Base-by-base conservation (phyloP, 306 rosid genomes). In the Medicago arabica region DNA sequence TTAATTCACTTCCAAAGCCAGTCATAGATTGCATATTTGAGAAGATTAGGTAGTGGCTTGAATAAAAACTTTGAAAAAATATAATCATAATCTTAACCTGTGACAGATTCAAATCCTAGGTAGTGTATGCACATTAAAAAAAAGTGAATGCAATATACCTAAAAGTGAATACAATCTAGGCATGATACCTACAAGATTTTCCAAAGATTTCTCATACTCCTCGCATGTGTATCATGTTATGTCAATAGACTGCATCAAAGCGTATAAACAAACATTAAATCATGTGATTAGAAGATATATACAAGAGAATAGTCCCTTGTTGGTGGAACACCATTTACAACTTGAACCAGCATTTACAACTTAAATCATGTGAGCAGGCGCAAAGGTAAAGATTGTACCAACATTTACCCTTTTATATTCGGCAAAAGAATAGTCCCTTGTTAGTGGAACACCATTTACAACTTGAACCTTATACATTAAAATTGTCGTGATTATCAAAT, bases 351-450 rank as follows among this genome's bases (percentile, higher is more conserved):
- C n/a, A n/a, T n/a, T 65, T 8, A 69, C n/a, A n/a, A n/a, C n/a
- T n/a, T n/a, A n/a, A n/a, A n/a, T n/a, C n/a, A n/a, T n/a, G n/a
- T n/a, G n/a, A 51, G 21, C 31, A 69, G 31, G 66, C 79, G 28
- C 2, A n/a, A 65, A 80, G 67, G 19, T 28, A 59, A 71, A 68
- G 19, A 58, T 16, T 19, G 39, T 34, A 46, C 47, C 18, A 2
- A 76, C 67, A 66, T 67, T 73, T 77, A 95, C 98, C 97, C 89
- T 92, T 78, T 95, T 92, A 83, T 86, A 95, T 84, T 92, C 90
- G 40, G 97, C 99, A 86, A 92, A 95, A 66, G 97, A 90, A 82
- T 95, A 95, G 83, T 95, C 97, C 71, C 97, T 97, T 1, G 90
- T 83, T 31, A 97, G 99, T 12, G 96, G 97, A 71, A 80, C 87